Base-by-base conservation (phyloP, 192 early-diverging fungal genomes). In the Coemansia sp. region DNA sequence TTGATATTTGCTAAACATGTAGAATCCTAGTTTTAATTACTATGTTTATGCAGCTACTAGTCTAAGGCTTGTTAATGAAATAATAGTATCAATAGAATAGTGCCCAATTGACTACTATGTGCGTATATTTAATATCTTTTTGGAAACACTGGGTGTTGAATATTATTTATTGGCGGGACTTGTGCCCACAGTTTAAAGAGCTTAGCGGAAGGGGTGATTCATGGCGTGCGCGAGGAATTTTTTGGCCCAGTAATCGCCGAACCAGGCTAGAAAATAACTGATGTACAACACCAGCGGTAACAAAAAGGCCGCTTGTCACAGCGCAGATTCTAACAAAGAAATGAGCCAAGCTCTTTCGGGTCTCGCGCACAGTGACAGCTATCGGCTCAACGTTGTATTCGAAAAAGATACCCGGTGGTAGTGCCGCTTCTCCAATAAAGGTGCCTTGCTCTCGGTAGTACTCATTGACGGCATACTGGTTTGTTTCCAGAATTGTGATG, bases 391-490 rank as follows among this genome's bases (percentile, higher is more conserved):
- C 84, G 27, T 87, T 85, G 60, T 93, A 97, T 57, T 91, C 92
- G 41, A 97, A 86, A 53, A 95, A 95, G 35, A 95, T 80, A 10
- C 84, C 86, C 43, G 72, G 79, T 20, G 58, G 47, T 25, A 5
- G 30, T 11, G 30, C 30, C 30, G 30, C 30, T 5, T 11, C 30
- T 11, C 6, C 30, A 5, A 32, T 32, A 22, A 24, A 60, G 33
- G 26, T 14, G n/a, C 53, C 40, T 4, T 32, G 47, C 23, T 41
- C 5, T 35, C 68, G 79, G 53, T 82, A 83, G 27, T 74, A 81
- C 57, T 95, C 91, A 22, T 88, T 95, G 2, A 95, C 92, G 9
- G 93, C 89, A 65, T 95, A 98, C 65, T 98, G 95, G 68, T 91
- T 93, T 19, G 95, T 94, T n/a, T 83, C 33, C 24, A 98, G 51